Conservation (phyloP, 2,329 filamentous ascomycete species). For the Drechslerella stenobrocha region DNA sequence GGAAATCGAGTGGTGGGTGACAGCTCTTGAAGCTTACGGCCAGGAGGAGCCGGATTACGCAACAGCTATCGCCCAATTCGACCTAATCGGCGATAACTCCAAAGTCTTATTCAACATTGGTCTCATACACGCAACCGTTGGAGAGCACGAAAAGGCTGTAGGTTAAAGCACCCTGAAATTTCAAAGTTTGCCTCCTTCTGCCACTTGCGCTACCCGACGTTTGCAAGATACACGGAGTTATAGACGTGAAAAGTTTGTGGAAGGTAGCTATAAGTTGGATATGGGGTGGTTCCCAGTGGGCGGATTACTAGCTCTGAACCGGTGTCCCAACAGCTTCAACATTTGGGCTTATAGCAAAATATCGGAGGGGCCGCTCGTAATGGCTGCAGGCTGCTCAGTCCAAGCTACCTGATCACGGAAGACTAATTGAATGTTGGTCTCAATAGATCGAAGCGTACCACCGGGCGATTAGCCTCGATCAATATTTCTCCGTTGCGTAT, state of each 20-base stretch:
- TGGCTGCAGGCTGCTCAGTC: no score
- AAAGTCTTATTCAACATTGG: constrained; percentile 99
- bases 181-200: no score
- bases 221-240: constrained; percentile 13
- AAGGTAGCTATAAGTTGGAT: not conserved
- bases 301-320: no score
- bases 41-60: constrained; percentile 98
- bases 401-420: constrained; percentile 47
- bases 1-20: constrained; percentile 99
- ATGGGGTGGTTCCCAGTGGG: no score
- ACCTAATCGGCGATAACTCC: constrained; percentile 86
- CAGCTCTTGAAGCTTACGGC: constrained; percentile 87
- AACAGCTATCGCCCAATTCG: constrained; percentile 79
- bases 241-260: constrained; percentile 26
- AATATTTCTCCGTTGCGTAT: constrained; percentile 95
- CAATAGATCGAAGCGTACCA: constrained; percentile 88
- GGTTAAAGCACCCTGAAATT: constrained; percentile 56
- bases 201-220: no score
- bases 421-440: not conserved
- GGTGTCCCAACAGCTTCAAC: no score
- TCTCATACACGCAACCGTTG: constrained; percentile 93
- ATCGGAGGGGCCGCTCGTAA: no score
- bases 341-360: no score
- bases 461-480: constrained; percentile 82
- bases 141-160: constrained; percentile 94